These are phyloP conservation scores for Penicillium riverlandense DNA, from an alignment of 495 filamentous ascomycete genomes.

Conservation along the genomic window DNA sequence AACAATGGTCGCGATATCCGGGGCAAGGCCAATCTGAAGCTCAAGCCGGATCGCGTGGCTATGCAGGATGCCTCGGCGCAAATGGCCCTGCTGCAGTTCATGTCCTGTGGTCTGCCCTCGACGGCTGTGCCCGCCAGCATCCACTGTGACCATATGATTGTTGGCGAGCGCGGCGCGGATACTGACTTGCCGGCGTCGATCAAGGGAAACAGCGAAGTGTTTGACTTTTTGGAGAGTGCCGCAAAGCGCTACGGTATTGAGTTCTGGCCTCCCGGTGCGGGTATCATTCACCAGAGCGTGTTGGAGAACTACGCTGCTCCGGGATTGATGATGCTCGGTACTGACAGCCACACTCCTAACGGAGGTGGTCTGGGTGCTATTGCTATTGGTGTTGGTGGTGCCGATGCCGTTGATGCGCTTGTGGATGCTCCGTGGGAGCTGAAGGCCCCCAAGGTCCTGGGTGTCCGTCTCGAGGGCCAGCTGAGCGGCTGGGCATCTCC, in stretches of 20 bases:
- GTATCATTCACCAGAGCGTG: conserved; percentile 98
- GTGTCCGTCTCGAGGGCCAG: conserved; percentile 77
- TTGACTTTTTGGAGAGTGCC: conserved; percentile 92
- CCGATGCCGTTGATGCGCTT: conserved; percentile 93
- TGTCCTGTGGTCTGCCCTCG: conserved; percentile 85
- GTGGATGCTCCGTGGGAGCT: conserved; percentile 96
- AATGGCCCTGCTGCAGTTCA: conserved; percentile 97
- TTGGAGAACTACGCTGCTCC: conserved; percentile 98
- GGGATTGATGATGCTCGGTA: conserved; percentile 98
- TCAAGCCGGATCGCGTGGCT: conserved; percentile 94
- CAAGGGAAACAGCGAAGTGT: conserved; percentile 90
- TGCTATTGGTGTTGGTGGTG: conserved; percentile 95
- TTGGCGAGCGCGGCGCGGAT: conserved; percentile 79
- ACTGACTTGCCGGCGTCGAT: conserved; percentile 82
- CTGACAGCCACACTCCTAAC: conserved; percentile 96
- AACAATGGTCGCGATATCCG: conserved; percentile 70
- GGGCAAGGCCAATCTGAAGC: conserved; percentile 87
- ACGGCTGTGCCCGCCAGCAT: conserved; percentile 97
- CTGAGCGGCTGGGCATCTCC: conserved; percentile 87
- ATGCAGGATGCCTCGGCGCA: conserved; percentile 99
- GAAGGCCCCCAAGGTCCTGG: conserved; percentile 84
- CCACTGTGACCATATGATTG: conserved; percentile 99
- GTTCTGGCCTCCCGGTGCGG: conserved; percentile 98
- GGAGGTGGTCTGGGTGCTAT: conserved; percentile 88
- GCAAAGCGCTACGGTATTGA: conserved; percentile 96